These are phyloP conservation scores for Fraxinus baroniana DNA, from an alignment of 305 asterid species.

Conservation along the genomic window DNA sequence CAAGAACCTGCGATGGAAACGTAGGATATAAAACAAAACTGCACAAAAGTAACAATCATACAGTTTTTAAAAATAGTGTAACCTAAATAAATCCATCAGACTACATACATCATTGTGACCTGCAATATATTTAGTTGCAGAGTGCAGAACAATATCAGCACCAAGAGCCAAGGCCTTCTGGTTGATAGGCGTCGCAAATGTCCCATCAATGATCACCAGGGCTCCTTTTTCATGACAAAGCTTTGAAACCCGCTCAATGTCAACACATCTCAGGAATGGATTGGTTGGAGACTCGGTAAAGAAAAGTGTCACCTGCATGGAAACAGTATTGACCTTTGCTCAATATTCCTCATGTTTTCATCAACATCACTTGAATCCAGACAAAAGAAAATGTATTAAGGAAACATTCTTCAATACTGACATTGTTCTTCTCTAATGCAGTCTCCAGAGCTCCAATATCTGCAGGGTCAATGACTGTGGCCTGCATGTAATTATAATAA, in stretches of 20 bases:
- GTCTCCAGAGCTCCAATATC: conserved; percentile 84
- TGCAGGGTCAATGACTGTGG: conserved; percentile 96
- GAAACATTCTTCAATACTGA: conserved; percentile 32
- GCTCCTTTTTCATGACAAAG: conserved; percentile 93
- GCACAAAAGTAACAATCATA: background rate
- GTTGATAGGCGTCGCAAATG: conserved; percentile 95
- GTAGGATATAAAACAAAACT: conserved; percentile 2
- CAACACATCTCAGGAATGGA: conserved; percentile 96
- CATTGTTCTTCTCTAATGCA: conserved; percentile 67
- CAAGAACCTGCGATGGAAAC: conserved; percentile 62
- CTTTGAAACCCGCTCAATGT: conserved; percentile 85
- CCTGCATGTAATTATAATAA: conserved; percentile 50
- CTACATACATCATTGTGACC: conserved; percentile 94
- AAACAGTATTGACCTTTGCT: conserved; percentile 7
- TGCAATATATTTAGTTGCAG: conserved; percentile 87
- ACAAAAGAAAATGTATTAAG: conserved; percentile 11
- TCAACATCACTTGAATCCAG: background rate
- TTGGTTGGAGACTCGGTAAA: conserved; percentile 97
- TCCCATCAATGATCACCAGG: conserved; percentile 83
- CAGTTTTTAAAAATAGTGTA: background rate
- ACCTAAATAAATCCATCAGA: background rate
- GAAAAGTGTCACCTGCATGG: conserved; percentile 77
- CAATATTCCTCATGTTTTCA: background rate
- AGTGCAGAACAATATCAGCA: conserved; percentile 89
- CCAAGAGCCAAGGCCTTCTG: conserved; percentile 96